phyloP scores from a whole-genome alignment of 495 filamentous ascomycete genomes.

The Xylaria curta region DNA sequence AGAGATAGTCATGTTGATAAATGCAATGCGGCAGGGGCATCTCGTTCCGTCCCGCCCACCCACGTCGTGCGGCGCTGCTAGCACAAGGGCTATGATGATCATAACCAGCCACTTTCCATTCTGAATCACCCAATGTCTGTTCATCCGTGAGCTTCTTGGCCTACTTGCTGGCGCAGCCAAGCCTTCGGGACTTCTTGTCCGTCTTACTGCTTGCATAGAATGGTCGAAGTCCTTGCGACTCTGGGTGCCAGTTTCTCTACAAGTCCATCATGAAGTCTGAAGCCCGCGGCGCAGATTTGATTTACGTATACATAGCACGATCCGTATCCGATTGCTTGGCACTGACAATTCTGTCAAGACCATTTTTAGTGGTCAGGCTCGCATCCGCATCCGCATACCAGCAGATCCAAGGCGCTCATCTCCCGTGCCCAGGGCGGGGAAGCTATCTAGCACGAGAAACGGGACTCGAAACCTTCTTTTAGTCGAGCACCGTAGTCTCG shows the following conservation, averaged over 20 bases:
- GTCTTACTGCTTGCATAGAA: constrained; percentile 28
- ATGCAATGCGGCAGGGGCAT: constrained; percentile 27
- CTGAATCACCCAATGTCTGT: constrained; percentile 9
- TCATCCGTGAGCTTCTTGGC: constrained; percentile 19
- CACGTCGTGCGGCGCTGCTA: constrained; percentile 13
- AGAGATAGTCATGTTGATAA: constrained; percentile 15
- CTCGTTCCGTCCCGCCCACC: constrained; percentile 27
- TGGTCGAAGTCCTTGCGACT: constrained; percentile 19
- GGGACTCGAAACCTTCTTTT: not conserved
- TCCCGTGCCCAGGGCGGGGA: constrained; percentile 8
- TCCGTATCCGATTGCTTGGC: not conserved
- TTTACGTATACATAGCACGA: constrained; percentile 14
- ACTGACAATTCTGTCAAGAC: constrained; percentile 2
- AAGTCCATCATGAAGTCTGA: not conserved
- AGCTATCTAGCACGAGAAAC: not conserved
- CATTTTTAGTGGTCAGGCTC: not conserved
- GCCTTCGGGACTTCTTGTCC: constrained; percentile 28
- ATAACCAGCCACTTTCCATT: constrained; percentile 10
- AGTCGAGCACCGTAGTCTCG: not conserved
- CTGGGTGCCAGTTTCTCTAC: not conserved
- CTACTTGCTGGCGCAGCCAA: constrained; percentile 28
- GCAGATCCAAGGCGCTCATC: constrained; percentile 10
- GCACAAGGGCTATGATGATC: constrained; percentile 18
- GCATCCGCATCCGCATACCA: constrained; percentile 9
- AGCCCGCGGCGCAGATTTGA: constrained; percentile 11